Conservation (phyloP, 2,329 filamentous ascomycete species). For the Aspergillus udagawae region DNA sequence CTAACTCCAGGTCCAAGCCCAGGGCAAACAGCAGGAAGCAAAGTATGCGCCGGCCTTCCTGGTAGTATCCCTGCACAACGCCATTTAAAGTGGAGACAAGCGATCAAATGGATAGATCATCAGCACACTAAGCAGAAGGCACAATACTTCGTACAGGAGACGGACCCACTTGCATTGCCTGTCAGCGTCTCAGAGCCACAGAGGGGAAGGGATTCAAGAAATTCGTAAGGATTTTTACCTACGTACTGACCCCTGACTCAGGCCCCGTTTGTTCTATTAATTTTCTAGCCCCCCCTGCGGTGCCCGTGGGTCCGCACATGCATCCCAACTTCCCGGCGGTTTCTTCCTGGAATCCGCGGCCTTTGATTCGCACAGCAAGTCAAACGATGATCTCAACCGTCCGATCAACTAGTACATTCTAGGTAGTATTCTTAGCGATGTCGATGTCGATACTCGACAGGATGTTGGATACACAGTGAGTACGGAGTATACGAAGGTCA, state of each 20-base stretch:
- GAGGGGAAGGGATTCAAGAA: background rate
- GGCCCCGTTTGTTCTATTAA: slow-evolving; percentile 16
- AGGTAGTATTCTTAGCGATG: slow-evolving; percentile 2
- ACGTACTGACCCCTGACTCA: slow-evolving; percentile 17
- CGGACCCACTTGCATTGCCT: slow-evolving; percentile 6
- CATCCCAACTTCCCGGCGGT: slow-evolving; percentile 9
- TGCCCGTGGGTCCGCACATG: slow-evolving; percentile 13
- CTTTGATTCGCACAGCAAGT: slow-evolving; percentile 19
- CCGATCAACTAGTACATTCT: slow-evolving; percentile 7
- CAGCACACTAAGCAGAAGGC: background rate
- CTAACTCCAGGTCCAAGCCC: background rate
- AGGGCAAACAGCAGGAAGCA: background rate
- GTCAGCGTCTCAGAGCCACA: background rate
- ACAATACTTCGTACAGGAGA: background rate
- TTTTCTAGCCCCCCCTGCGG: slow-evolving; percentile 3
- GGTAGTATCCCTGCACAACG: slow-evolving; percentile 8
- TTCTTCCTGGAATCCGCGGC: slow-evolving; percentile 18
- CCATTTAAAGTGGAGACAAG: slow-evolving; percentile 3
- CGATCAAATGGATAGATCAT: background rate
- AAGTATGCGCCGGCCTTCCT: background rate
- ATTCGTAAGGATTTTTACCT: background rate
- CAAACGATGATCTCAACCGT: slow-evolving; percentile 21
- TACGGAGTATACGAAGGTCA: background rate
- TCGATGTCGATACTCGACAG: slow-evolving; percentile 7
- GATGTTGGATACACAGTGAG: background rate